Evolutionary conservation across 2,329 filamentous ascomycete species (phyloP), one percentile per base, ranked within the genome.

Genomic region (Tolypocladium album): DNA sequence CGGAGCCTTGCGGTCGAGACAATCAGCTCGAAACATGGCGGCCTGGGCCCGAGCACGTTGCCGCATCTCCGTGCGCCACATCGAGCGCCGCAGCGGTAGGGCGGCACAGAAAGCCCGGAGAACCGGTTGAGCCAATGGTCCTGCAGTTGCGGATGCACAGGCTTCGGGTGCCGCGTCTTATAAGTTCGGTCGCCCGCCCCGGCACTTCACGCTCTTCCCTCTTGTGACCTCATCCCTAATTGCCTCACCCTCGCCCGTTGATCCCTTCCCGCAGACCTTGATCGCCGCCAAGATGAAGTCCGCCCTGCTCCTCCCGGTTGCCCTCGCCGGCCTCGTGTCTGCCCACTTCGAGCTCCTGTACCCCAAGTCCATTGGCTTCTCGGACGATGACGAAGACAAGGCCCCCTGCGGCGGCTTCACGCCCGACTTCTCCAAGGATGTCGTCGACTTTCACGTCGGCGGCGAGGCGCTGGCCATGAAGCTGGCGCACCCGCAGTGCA

Each of bases 381-480:
- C 79, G 62, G 70, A 79, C 61, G 79, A 81, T 55, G 74, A 79
- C 42, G 69, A 75, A 38, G 69, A 60, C 65, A 71, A 69, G 6
- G 74, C 67, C 0, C 84, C 83, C 34, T 87, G 84, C 69, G 84
- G 84, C 62, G 80, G 82, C 63, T 78, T 78, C 68, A 72, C 73
- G 0, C 73, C 80, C 39, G 73, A 80, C 63, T 76, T 82, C 58
- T 73, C 73, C 55, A 64, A 73, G 31, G 73, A 71, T 50, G 74
- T 84, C 68, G 75, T 76, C 58, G 78, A 83, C 64, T 85, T 85
- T 70, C 78, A 84, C 67, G 79, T 85, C 61, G 81, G 73, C 64
- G 82, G 83, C 64, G 79, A 85, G 64, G 72, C 79, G 60, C 73
- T 86, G 40, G 75, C 76, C 61, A 67, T 80, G 57, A 71, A 70